These are phyloP conservation scores for Leccinum arenicola DNA, from an alignment of 768 basidiomycete genomes.

Conservation along the genomic window DNA sequence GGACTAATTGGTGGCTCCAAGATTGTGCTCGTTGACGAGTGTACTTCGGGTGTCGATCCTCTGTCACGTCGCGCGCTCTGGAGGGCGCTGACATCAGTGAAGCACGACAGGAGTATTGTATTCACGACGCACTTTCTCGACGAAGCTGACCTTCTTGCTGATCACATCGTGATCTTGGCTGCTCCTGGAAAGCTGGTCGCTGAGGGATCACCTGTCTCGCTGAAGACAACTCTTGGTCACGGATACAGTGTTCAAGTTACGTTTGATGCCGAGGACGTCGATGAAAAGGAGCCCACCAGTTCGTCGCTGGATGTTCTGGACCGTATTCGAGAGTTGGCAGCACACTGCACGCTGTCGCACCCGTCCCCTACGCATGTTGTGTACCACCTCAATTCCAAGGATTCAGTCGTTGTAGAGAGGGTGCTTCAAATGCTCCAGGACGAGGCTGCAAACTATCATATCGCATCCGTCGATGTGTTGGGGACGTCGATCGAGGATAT, in stretches of 20 bases:
- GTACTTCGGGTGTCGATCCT: slow-evolving; percentile 81
- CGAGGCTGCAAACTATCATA: slow-evolving; percentile 34
- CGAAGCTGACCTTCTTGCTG: slow-evolving; percentile 76
- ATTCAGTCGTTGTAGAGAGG: slow-evolving; percentile 49
- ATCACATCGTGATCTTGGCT: slow-evolving; percentile 71
- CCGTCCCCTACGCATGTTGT: slow-evolving; percentile 42
- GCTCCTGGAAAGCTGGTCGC: slow-evolving; percentile 76
- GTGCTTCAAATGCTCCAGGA: slow-evolving; percentile 56
- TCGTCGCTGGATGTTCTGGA: slow-evolving; percentile 35
- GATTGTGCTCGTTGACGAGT: slow-evolving; percentile 63
- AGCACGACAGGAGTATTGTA: slow-evolving; percentile 63
- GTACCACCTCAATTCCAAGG: slow-evolving; percentile 63
- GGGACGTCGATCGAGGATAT: slow-evolving; percentile 81
- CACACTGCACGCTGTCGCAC: slow-evolving; percentile 41
- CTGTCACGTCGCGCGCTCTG: slow-evolving; percentile 75
- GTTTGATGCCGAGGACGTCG: slow-evolving; percentile 37
- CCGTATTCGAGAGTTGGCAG: slow-evolving; percentile 43
- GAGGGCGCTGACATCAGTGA: slow-evolving; percentile 67
- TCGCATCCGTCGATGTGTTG: slow-evolving; percentile 61
- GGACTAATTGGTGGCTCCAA: slow-evolving; percentile 75
- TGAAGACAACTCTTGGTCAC: slow-evolving; percentile 68
- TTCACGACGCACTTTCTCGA: slow-evolving; percentile 84
- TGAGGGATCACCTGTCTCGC: slow-evolving; percentile 66
- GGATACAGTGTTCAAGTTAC: slow-evolving; percentile 66
- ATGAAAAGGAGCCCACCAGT: slow-evolving; percentile 17